Evolutionary conservation across 2,329 filamentous ascomycete genomes (phyloP).

Genomic region (Trichoderma citrinoviride): DNA sequence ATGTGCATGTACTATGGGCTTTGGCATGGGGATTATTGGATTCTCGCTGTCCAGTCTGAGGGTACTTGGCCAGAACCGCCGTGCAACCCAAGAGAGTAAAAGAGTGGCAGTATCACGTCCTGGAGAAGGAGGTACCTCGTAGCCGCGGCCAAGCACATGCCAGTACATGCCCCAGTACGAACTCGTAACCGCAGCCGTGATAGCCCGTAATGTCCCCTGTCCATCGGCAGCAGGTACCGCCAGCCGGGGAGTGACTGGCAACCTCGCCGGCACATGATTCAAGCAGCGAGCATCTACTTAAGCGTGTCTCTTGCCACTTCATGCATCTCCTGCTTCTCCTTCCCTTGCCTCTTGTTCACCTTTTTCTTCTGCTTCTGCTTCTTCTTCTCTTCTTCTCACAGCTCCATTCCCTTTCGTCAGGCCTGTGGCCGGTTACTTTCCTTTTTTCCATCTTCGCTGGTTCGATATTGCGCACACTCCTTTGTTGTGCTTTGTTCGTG

Average conservation of each 20-base stretch:
- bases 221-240: not conserved
- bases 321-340: not conserved
- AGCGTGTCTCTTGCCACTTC: constrained; percentile 1
- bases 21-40: not conserved
- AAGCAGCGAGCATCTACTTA: not conserved
- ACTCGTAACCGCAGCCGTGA: no score
- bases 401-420: not conserved
- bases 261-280: not conserved
- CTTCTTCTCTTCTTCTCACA: not conserved
- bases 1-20: not conserved
- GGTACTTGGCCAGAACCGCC: no score
- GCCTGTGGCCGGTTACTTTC: constrained; percentile 11
- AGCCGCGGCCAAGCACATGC: no score
- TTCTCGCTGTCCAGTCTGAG: not conserved
- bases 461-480: constrained; percentile 17
- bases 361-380: constrained; percentile 4
- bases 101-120: no score
- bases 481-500: not conserved
- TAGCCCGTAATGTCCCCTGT: no score
- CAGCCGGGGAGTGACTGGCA: not conserved
- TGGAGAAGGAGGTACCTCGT: no score
- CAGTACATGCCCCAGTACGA: no score
- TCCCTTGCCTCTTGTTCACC: not conserved
- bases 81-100: no score
- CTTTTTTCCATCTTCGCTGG: constrained; percentile 9